Percentiles rank a stretch among this genome's conserved stretches.
These are phyloP conservation scores for Citrullus mucosospermus DNA, from an alignment of 306 rosid genomes.

Conservation along the genomic window DNA sequence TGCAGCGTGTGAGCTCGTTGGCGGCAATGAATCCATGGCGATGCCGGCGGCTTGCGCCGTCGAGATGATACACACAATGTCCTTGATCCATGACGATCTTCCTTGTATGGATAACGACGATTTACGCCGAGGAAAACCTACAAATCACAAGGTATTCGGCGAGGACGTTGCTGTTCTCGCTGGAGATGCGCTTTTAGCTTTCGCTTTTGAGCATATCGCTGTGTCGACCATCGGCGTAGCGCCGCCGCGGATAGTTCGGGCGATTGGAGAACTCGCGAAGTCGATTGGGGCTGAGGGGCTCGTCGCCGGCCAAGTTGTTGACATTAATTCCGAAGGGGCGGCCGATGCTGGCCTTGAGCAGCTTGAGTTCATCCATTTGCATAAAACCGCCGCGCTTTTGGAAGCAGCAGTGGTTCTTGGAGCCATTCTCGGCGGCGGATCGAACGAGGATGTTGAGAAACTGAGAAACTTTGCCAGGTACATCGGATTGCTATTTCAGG, in stretches of 20 bases:
- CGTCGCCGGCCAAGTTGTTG: neutral
- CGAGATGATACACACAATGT: neutral
- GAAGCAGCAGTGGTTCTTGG: slow-evolving; percentile 2
- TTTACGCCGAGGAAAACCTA: neutral
- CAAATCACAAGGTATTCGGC: neutral
- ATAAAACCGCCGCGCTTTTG: neutral
- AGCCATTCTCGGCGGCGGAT: neutral
- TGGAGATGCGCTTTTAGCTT: neutral
- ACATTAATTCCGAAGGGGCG: neutral
- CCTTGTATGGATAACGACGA: slow-evolving; percentile 6
- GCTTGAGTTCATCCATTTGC: slow-evolving; percentile 2
- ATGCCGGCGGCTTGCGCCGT: slow-evolving; percentile 1
- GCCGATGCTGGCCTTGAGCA: neutral
- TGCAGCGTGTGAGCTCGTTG: neutral
- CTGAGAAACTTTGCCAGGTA: neutral
- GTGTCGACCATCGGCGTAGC: neutral
- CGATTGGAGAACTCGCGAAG: neutral
- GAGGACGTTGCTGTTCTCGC: slow-evolving; percentile 2
- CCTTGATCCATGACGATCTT: slow-evolving; percentile 2
- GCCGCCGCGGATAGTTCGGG: neutral
- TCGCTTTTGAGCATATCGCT: neutral
- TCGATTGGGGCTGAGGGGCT: neutral
- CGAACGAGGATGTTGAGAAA: neutral
- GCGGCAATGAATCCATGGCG: neutral
- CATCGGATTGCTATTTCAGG: neutral